Conservation (phyloP, 352 stramenopile species). For the Poterioochromonas sp. region DNA sequence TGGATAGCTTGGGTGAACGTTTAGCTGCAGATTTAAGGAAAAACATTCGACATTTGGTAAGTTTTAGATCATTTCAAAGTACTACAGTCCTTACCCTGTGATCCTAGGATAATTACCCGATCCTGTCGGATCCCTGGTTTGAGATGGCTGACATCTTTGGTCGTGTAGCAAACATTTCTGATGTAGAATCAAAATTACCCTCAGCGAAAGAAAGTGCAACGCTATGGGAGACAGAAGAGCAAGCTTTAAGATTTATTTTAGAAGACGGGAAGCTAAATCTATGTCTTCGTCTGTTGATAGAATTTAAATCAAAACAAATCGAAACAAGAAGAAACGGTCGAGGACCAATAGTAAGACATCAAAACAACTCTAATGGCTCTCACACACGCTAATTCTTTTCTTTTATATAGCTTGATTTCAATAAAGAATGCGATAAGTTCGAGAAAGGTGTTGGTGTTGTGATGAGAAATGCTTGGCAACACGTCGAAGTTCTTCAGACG, state of each 20-base stretch:
- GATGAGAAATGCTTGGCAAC: constrained; percentile 17
- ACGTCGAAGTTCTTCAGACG: constrained; percentile 21
- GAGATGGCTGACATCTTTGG: constrained; percentile 27
- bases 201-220: constrained; percentile 11
- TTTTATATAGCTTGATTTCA: neutral
- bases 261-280: constrained; percentile 32
- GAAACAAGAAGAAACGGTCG: neutral
- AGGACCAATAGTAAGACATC: neutral
- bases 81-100: too few species aligned
- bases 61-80: too few species aligned
- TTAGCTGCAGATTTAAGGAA: constrained; percentile 26
- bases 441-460: constrained; percentile 14
- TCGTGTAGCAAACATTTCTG: constrained; percentile 13
- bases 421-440: constrained; percentile 21
- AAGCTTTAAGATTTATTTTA: constrained; percentile 14
- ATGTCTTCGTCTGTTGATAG: neutral
- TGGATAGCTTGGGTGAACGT: neutral
- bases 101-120: constrained; percentile 28
- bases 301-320: constrained; percentile 21
- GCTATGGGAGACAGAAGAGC: constrained; percentile 32
- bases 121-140: constrained; percentile 23
- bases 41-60: constrained; percentile 17
- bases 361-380: neutral
- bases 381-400: neutral
- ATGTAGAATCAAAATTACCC: constrained; percentile 21